Evolutionary conservation across 768 basidiomycete species (phyloP).

Genomic region (Agaricus subrufescens): DNA sequence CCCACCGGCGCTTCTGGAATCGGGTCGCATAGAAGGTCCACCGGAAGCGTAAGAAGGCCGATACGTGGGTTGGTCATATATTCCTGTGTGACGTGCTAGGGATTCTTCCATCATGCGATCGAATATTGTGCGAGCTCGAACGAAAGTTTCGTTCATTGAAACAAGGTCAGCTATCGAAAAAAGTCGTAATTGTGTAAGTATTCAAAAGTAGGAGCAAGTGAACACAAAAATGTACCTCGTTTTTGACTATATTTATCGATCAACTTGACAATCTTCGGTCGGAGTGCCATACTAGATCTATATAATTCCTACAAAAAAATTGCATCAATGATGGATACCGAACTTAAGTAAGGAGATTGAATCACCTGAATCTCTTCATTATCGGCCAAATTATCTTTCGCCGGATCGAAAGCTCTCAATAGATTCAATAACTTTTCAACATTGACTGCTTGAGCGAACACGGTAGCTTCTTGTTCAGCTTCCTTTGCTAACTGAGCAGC

Average conservation of each 20-base stretch:
- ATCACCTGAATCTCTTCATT: conserved; percentile 83
- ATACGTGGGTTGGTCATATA: conserved; percentile 41
- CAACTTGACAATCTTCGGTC: conserved; percentile 93
- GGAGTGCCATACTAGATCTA: conserved; percentile 79
- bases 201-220: not conserved
- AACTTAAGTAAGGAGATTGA: conserved; percentile 8
- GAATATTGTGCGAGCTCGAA: conserved; percentile 84
- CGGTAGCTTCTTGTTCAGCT: conserved; percentile 80
- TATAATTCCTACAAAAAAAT: conserved; percentile 68
- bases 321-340: not conserved
- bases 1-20: not conserved
- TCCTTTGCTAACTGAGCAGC: conserved; percentile 72
- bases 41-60: conserved; percentile 13
- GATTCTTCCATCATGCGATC: conserved; percentile 94
- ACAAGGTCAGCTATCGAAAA: conserved; percentile 73
- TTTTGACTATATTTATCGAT: conserved; percentile 98
- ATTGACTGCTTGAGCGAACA: conserved; percentile 82
- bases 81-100: conserved; percentile 66
- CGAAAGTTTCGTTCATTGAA: conserved; percentile 92
- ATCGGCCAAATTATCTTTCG: conserved; percentile 82
- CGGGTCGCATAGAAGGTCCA: conserved; percentile 15
- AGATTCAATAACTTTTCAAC: conserved; percentile 78
- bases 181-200: not conserved
- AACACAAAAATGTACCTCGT: conserved; percentile 37
- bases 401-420: conserved; percentile 68